A percentile compares a stretch with the other conserved stretches of the same genome.
Evolutionary conservation across 805 yeast species (phyloP).

Genomic region (Sugiyamaella valdiviana): DNA sequence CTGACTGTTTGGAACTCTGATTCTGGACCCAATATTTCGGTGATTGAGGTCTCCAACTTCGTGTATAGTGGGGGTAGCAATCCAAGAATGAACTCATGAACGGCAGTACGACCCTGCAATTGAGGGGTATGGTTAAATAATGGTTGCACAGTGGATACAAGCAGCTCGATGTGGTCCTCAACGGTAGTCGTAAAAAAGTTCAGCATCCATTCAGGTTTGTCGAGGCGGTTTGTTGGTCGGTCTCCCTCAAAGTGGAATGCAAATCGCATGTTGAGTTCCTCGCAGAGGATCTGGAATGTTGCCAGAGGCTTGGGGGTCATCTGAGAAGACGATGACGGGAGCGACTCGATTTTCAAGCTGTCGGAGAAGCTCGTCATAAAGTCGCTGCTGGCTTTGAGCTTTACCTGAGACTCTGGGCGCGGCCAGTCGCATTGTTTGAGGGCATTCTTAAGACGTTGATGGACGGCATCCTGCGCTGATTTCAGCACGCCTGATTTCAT

Average conservation of each 20-base stretch:
- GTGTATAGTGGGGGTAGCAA: constrained; percentile 42
- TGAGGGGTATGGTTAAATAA: constrained; percentile 10
- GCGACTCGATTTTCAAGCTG: background rate
- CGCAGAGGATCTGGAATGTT: constrained; percentile 40
- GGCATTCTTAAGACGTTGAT: background rate
- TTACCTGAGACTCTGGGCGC: background rate
- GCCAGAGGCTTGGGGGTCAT: constrained; percentile 11
- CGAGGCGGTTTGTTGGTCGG: constrained; percentile 54
- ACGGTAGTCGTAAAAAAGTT: constrained; percentile 35
- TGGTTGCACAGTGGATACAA: constrained; percentile 23
- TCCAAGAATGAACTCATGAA: constrained; percentile 41
- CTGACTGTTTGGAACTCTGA: background rate
- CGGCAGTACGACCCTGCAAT: constrained; percentile 26
- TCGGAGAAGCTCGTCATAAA: background rate
- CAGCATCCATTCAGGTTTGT: constrained; percentile 70
- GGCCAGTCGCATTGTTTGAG: background rate
- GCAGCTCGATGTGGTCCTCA: constrained; percentile 29
- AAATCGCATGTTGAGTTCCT: constrained; percentile 46
- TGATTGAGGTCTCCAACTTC: constrained; percentile 32
- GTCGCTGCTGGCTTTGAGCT: background rate
- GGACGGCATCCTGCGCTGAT: background rate
- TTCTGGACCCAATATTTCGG: constrained; percentile 22
- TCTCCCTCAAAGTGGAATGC: constrained; percentile 54
- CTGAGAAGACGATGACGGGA: background rate
- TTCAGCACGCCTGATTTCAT: background rate